A percentile compares a stretch with the other conserved stretches of the same genome.
These are phyloP conservation scores for Seminavis robusta DNA, from an alignment of 108 stramenopile genomes.

Conservation along the genomic window DNA sequence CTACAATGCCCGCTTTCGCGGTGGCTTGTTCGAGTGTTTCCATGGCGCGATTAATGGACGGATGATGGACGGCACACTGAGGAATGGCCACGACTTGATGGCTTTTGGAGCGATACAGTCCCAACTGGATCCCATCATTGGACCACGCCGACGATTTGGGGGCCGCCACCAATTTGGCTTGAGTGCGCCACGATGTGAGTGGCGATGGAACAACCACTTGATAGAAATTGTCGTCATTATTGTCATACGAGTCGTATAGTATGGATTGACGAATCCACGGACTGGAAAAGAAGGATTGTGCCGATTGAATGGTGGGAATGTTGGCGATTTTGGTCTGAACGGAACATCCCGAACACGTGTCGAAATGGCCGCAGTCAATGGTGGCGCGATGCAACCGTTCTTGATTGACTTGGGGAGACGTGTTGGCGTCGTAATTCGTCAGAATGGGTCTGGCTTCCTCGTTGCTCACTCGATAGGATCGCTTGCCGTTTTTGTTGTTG, in stretches of 20 bases:
- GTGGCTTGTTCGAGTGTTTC: slow-evolving; percentile 51
- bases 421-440: slow-evolving; percentile 30
- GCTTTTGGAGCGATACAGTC: slow-evolving; percentile 80
- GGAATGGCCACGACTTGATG: slow-evolving; percentile 87
- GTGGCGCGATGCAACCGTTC: slow-evolving; percentile 10
- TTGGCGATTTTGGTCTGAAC: slow-evolving; percentile 31
- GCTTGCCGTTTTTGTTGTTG: slow-evolving; percentile 2
- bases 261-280: slow-evolving; percentile 54
- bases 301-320: slow-evolving; percentile 59
- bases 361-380: slow-evolving; percentile 65
- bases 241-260: slow-evolving; percentile 15
- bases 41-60: slow-evolving; percentile 82
- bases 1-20: slow-evolving; percentile 51
- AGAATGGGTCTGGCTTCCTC: slow-evolving; percentile 24
- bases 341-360: slow-evolving; percentile 76
- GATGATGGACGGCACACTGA: slow-evolving; percentile 92
- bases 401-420: slow-evolving; percentile 18
- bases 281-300: slow-evolving; percentile 72
- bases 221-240: slow-evolving; percentile 62
- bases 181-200: slow-evolving; percentile 66
- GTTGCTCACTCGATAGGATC: neutral
- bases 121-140: slow-evolving; percentile 67
- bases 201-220: slow-evolving; percentile 58
- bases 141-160: slow-evolving; percentile 58
- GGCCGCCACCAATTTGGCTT: slow-evolving; percentile 77